phyloP scores from a whole-genome alignment of 2,329 filamentous ascomycete genomes.

The Colletotrichum karsti region DNA sequence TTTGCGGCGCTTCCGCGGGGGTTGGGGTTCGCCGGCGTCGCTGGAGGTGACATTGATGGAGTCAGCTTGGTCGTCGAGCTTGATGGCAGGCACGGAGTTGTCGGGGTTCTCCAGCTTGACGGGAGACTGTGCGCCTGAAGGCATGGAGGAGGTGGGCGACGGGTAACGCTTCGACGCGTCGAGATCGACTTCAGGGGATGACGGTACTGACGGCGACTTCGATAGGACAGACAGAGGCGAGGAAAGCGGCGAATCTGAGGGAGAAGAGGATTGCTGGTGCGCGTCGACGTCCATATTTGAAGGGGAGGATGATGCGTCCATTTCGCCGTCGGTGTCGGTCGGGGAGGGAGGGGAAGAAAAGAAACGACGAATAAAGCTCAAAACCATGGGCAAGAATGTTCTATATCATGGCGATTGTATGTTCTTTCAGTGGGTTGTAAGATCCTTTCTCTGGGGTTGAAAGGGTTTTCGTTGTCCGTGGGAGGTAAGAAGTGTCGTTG shows the following conservation, averaged over 20 bases:
- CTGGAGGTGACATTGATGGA: constrained; percentile 34
- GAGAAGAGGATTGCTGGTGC: constrained; percentile 11
- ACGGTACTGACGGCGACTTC: constrained; percentile 60
- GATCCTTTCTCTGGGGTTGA: constrained; percentile 20
- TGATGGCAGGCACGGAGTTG: constrained; percentile 37
- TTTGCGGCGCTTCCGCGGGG: constrained; percentile 80
- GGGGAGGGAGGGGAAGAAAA: constrained; percentile 10
- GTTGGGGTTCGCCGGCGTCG: constrained; percentile 72
- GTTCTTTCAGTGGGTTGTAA: background rate
- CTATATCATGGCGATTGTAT: constrained; percentile 28
- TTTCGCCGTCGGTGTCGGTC: constrained; percentile 14
- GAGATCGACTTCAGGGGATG: constrained; percentile 46
- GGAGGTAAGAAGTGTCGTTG: constrained; percentile 28
- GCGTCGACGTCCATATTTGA: constrained; percentile 26
- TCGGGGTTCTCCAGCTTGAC: constrained; percentile 51
- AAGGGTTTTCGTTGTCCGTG: constrained; percentile 26
- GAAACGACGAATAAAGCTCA: background rate
- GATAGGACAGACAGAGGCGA: constrained; percentile 65
- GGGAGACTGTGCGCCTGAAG: constrained; percentile 61
- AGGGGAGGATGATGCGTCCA: constrained; percentile 16
- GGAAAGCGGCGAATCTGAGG: constrained; percentile 52
- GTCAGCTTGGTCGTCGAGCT: constrained; percentile 32
- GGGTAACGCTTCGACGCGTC: constrained; percentile 58
- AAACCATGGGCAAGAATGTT: constrained; percentile 18
- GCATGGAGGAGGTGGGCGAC: constrained; percentile 52